Conservation (phyloP, 73 alveolate species). For the Symbiodinium natans region DNA sequence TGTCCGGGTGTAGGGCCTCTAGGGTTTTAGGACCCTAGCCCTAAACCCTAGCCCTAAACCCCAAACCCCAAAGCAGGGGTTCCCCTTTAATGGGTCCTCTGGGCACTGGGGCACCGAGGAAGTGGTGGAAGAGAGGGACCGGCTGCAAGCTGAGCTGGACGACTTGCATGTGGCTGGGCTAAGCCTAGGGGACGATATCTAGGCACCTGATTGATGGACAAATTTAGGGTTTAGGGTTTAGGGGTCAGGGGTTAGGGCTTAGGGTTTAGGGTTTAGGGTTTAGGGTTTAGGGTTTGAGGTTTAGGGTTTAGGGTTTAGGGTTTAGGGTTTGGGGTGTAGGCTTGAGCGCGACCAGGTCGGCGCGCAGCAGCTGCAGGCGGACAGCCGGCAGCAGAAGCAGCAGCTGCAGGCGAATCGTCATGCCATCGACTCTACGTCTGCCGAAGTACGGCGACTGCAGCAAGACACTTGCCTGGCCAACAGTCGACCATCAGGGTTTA, state of each 20-base stretch:
- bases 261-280: no score
- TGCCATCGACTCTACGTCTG: background rate
- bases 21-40: no score
- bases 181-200: no score
- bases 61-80: background rate
- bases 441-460: background rate
- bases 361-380: slow-evolving; percentile 5
- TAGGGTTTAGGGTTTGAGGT: no score
- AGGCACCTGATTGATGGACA: no score
- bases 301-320: no score
- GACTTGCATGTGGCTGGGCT: background rate
- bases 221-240: no score
- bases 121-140: background rate
- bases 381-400: background rate
- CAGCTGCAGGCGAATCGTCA: background rate
- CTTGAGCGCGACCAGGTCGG: background rate
- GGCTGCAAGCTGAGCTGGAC: background rate
- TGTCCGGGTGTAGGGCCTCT: no score
- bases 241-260: no score
- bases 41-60: no score
- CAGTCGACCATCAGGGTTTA: no score
- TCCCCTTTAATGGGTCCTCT: background rate
- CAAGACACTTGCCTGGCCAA: background rate
- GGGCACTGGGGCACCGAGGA: background rate
- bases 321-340: no score